These are phyloP conservation scores for Albugo candida DNA, from an alignment of 352 stramenopile species.

Conservation along the genomic window DNA sequence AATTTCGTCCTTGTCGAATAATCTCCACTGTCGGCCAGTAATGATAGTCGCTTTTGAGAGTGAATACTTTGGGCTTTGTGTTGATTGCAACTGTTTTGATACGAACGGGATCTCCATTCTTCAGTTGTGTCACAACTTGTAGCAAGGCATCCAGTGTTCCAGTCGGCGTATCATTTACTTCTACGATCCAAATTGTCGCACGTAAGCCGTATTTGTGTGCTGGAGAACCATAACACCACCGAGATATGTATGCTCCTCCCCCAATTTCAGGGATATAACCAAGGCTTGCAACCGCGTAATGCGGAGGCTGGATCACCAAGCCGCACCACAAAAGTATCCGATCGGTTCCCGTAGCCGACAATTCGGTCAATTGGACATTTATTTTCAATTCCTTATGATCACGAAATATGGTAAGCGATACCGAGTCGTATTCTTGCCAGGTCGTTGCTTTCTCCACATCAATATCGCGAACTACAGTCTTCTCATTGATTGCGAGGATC, in stretches of 20 bases:
- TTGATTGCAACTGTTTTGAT: slow-evolving; percentile 83
- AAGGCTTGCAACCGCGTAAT: slow-evolving; percentile 65
- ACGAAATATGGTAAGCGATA: slow-evolving; percentile 52
- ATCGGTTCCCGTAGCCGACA: slow-evolving; percentile 69
- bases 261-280: slow-evolving; percentile 77
- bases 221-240: slow-evolving; percentile 81
- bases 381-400: slow-evolving; percentile 52
- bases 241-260: slow-evolving; percentile 73
- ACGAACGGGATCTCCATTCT: slow-evolving; percentile 64
- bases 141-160: slow-evolving; percentile 73
- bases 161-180: slow-evolving; percentile 76
- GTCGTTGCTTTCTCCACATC: slow-evolving; percentile 48
- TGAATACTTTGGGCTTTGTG: slow-evolving; percentile 77
- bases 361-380: slow-evolving; percentile 26
- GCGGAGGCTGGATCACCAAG: slow-evolving; percentile 79
- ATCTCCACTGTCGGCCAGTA: slow-evolving; percentile 84
- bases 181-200: slow-evolving; percentile 81
- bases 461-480: slow-evolving; percentile 51
- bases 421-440: slow-evolving; percentile 17
- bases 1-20: slow-evolving; percentile 33
- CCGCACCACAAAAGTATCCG: slow-evolving; percentile 82
- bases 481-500: slow-evolving; percentile 60
- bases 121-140: slow-evolving; percentile 51
- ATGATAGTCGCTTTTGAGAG: slow-evolving; percentile 81
- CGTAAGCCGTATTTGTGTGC: slow-evolving; percentile 81